A percentile compares a stretch with the other conserved stretches of the same genome.
phyloP scores from a whole-genome alignment of 805 yeast species.

The Wickerhamiella slavikovae region DNA sequence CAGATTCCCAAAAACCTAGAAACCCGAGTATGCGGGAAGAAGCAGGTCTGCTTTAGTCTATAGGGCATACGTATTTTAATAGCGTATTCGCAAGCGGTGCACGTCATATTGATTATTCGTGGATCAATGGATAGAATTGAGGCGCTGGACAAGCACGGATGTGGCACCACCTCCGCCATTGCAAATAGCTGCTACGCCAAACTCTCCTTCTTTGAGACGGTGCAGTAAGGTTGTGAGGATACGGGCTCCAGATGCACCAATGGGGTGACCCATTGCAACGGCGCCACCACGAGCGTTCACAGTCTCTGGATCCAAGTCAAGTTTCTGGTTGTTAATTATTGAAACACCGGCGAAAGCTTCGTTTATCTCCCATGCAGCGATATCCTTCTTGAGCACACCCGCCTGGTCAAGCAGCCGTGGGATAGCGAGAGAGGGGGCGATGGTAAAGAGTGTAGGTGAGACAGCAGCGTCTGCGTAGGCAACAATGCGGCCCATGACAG shows the following conservation, averaged over 20 bases:
- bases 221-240: conserved; percentile 35
- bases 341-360: conserved; percentile 97
- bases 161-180: conserved; percentile 99
- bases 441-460: conserved; percentile 77
- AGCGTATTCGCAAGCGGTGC: too few relatives aligned
- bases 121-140: conserved; percentile 1
- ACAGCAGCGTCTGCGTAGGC: conserved; percentile 97
- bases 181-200: conserved; percentile 87
- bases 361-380: conserved; percentile 77
- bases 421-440: conserved; percentile 82
- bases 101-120: too few relatives aligned
- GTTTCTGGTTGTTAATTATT: conserved; percentile 54
- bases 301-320: conserved; percentile 41
- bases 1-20: too few relatives aligned
- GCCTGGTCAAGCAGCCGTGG: conserved; percentile 85
- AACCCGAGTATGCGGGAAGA: too few relatives aligned
- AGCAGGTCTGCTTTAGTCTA: too few relatives aligned
- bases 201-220: conserved; percentile 41
- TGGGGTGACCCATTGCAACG: conserved; percentile 82
- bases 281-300: conserved; percentile 87
- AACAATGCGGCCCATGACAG: conserved; percentile 47
- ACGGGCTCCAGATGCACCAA: conserved; percentile 89
- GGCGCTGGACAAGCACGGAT: conserved; percentile 60
- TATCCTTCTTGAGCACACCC: conserved; percentile 34
- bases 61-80: too few relatives aligned